Evolutionary conservation across 495 filamentous ascomycete species (phyloP).

Genomic region (Lichina pygmaea): DNA sequence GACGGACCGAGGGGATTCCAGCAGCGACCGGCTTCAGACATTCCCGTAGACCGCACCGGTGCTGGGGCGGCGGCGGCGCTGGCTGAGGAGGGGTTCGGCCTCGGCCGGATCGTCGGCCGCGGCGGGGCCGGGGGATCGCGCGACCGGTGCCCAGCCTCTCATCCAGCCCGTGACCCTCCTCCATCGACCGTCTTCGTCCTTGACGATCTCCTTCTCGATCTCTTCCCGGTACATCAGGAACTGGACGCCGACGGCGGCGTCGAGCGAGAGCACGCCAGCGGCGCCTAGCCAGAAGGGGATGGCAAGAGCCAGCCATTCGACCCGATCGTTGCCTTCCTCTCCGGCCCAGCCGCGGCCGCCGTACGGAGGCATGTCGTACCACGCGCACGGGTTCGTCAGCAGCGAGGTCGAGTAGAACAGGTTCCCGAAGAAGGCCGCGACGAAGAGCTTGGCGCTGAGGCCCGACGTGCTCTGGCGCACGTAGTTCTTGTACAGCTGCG

Average conservation of each 20-base stretch:
- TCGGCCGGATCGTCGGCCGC: not conserved
- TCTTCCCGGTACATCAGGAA: constrained; percentile 30
- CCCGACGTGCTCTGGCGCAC: constrained; percentile 38
- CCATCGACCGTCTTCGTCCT: constrained; percentile 20
- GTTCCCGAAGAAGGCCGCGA: constrained; percentile 47
- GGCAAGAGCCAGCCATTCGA: constrained; percentile 29
- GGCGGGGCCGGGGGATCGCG: not conserved
- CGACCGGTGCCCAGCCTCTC: constrained; percentile 34
- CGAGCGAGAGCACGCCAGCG: constrained; percentile 36
- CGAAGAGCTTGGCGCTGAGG: constrained; percentile 39
- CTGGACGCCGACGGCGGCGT: constrained; percentile 38
- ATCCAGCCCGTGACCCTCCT: constrained; percentile 34
- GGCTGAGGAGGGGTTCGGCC: not conserved
- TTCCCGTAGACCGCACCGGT: too few relatives aligned
- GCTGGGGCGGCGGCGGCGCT: too few relatives aligned
- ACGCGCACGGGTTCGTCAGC: constrained; percentile 39
- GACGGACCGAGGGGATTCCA: too few relatives aligned
- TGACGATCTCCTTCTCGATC: constrained; percentile 13
- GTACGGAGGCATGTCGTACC: constrained; percentile 29
- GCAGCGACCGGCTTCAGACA: too few relatives aligned
- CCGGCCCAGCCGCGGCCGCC: constrained; percentile 44
- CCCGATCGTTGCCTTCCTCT: constrained; percentile 24
- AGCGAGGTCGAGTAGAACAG: constrained; percentile 43
- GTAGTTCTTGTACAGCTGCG: constrained; percentile 45
- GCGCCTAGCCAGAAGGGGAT: constrained; percentile 49